These are phyloP conservation scores for Thielaviopsis ethacetica DNA, from an alignment of 2,329 filamentous ascomycete species.

Conservation along the genomic window DNA sequence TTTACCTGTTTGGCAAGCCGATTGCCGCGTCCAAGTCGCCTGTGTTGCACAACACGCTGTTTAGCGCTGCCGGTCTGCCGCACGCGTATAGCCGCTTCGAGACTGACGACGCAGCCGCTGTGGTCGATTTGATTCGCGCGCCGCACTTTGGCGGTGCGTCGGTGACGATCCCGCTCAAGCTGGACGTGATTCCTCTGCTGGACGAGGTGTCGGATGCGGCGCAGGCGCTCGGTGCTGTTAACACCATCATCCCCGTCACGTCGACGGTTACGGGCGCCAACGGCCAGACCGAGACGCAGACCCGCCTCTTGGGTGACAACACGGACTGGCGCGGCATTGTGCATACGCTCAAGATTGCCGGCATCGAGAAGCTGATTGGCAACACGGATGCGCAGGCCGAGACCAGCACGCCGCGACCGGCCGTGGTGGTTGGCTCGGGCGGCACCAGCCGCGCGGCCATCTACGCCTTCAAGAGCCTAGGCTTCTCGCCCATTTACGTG, in stretches of 20 bases:
- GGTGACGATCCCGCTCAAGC: conserved; percentile 88
- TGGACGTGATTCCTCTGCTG: conserved; percentile 67
- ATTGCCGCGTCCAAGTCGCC: conserved; percentile 73
- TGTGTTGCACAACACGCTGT: conserved; percentile 76
- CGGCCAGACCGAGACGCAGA: conserved; percentile 21
- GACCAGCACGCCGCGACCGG: conserved; percentile 25
- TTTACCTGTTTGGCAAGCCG: conserved; percentile 79
- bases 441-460: conserved; percentile 86
- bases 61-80: conserved; percentile 59
- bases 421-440: conserved; percentile 75
- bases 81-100: conserved; percentile 67
- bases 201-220: conserved; percentile 70
- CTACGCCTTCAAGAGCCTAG: conserved; percentile 70
- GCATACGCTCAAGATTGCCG: conserved; percentile 54
- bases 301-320: conserved; percentile 59
- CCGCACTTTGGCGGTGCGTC: conserved; percentile 80
- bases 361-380: conserved; percentile 29
- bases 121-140: conserved; percentile 49
- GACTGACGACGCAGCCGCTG: conserved; percentile 46
- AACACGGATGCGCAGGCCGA: conserved; percentile 4
- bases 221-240: conserved; percentile 74
- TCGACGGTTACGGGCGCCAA: conserved; percentile 23
- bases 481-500: conserved; percentile 73
- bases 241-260: conserved; percentile 62
- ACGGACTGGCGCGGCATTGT: conserved; percentile 95